Evolutionary conservation across 331 rosid genomes (phyloP), one percentile per base, ranked within the genome.

Genomic region (Quercus lobata): DNA sequence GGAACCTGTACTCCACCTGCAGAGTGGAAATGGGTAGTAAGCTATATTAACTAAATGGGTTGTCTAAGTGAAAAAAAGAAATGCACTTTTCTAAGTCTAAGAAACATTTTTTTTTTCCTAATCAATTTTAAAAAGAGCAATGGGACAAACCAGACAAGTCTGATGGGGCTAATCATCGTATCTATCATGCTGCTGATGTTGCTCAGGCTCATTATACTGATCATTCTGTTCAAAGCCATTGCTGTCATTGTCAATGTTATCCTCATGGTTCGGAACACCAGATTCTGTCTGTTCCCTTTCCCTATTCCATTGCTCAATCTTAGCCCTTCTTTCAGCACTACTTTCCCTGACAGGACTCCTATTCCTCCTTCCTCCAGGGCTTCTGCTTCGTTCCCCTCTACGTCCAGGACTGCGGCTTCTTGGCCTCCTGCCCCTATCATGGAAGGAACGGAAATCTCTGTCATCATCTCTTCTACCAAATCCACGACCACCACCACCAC

Each of bases 391-490:
- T 72, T 88, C 92, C 71, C 83, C 86, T 86, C 98, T 87, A 27
- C 90, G 91, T 69, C 89, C 91, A 72, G 98, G 99, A 84, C 98
- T 96, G 41, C 97, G 98, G 84, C 98, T 96, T 85, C 97, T 93
- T 27, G 94, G 99, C 85, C 91, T 80, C 86, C 89, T 83, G 77
- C 52, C 80, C 86, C 88, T 86, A 82, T 87, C 97, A 71, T 80
- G 88, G 82, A 81, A 86, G 37, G 49, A 41, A 41, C 96, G 93
- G 72, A 72, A 88, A 52, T 91, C 83, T 85, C 91, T 91, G 68
- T 93, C 98, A 32, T 76, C 89, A 69, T 93, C 98, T 84, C 98
- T 96, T 86, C 97, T 84, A 65, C 96, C 84, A 52, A 83, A 69
- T 74, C 84, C 77, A 76, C 98, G 94, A 24, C 93, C 92, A 71